Evolutionary conservation across 805 yeast species (phyloP), one percentile per base, ranked within the genome.

Genomic region (Yarrowia sp.): DNA sequence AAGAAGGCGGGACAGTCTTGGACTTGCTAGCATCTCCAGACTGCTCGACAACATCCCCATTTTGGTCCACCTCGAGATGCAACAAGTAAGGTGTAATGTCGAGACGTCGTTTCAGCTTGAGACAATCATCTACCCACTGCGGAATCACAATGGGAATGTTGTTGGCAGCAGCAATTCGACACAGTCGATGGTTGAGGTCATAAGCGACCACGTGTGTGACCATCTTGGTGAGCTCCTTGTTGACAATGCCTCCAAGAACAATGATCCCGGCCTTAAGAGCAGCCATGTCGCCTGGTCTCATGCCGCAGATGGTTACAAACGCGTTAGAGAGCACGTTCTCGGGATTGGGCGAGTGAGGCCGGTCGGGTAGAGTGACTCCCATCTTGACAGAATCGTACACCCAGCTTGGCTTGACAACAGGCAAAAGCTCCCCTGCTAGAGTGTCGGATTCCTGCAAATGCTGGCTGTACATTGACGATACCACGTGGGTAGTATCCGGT

Each of bases 161-260:
- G 24, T 67, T 54, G 1, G 76, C 76, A 24, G 75, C 74, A 70
- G 89, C 90, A 26, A 83, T 78, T 40, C 84, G 79, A 52, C 86
- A 82, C 26, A 36, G 35, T 1, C 63, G 48, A 14, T 67, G 51
- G 41, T 58, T 43, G 38, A 76, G 71, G 67, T 83, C 83, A 4
- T 74, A 71, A 0, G 93, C 83, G 21, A 93, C 77, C 36, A 91
- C 79, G 78, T 93, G 98, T 0, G 97, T 90, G 1, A 96, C 89
- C 68, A 82, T 83, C 62, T 82, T 82, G 9, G 90, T 85, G 32
- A 92, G 77, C 11, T 78, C 77, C 66, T 87, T 88, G 43, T 84
- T 77, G 70, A 79, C 85, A 35, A 83, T 85, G 3, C 97, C 98
- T 1, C 98, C 98, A 66, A 89, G 80, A 0, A 89, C 85, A 21